Base-by-base conservation (phyloP, 148 eudicot genomes). In the Spergularia bocconei region DNA sequence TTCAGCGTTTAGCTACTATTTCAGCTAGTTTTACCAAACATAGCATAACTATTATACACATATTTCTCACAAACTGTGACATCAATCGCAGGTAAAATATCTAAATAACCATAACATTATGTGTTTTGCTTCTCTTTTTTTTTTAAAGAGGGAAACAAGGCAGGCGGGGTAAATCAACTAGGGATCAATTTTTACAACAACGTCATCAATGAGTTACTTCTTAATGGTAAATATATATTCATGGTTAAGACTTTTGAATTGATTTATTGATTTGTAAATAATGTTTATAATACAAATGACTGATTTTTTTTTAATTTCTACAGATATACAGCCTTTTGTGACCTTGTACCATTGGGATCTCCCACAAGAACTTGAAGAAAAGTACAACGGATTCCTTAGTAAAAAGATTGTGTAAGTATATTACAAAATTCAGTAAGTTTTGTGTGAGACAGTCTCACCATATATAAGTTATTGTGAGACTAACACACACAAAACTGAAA, bases 281-380 rank as follows among this genome's bases (percentile, higher is more conserved):
- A 29, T 29, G 8, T 14, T 36, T 13, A 5, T 17, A 1, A 6
- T 39, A 19, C 2, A 3, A 7, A 36, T 5, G 38, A 20, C 4
- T 60, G 6, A 5, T 65, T 3, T 11, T 47, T 47, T 60, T 36
- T 60, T 11, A 60, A 0, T 53, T 55, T 23, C 11, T 11, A 3
- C 14, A 73, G 76, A 56, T 57, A 73, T 73, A 17, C 33, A 60
- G 17, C 76, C 76, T 38, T 59, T 73, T 20, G 76, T 61, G 13
- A 73, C 76, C 5, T 16, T 73, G 20, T 73, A 58, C 23, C 76
- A 73, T 25, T 73, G 63, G 56, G 76, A 73, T 47, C 67, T 73
- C 9, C 76, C 76, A 16, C 67, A 59, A 15, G 51, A 44, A 47
- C 39, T 73, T 23, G 67, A 59, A 47, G 20, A 73, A 10, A 61